Percentiles rank a stretch among this genome's conserved stretches.
These are phyloP conservation scores for Magnolia kwangsiensis DNA, from an alignment of 164 flowering plant species.

Conservation along the genomic window DNA sequence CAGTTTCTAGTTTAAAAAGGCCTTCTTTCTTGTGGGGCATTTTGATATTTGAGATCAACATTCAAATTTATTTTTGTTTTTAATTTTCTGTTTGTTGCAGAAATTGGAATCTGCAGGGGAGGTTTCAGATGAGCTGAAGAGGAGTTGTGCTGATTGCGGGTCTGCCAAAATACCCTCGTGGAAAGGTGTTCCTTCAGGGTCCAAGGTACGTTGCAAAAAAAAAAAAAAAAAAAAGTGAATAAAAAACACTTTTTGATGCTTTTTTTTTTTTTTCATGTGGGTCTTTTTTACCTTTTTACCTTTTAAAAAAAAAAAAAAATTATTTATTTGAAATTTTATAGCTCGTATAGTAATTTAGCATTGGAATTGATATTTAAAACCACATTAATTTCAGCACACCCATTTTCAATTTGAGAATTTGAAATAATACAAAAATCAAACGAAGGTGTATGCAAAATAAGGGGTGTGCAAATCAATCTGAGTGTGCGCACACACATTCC, in stretches of 20 bases:
- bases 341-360: too few relatives aligned
- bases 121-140: conserved; percentile 14
- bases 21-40: background rate
- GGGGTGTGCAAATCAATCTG: background rate
- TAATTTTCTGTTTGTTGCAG: conserved; percentile 13
- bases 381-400: too few relatives aligned
- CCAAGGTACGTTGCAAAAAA: conserved; percentile 36
- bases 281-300: background rate
- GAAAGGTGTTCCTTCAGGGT: conserved; percentile 79
- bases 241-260: background rate
- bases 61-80: background rate
- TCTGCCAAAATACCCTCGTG: conserved; percentile 65
- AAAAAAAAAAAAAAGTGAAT: too few relatives aligned
- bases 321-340: background rate
- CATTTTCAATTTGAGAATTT: too few relatives aligned
- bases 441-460: background rate
- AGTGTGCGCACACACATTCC: too few relatives aligned
- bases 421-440: background rate
- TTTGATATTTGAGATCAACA: background rate
- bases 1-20: background rate
- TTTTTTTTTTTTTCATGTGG: background rate
- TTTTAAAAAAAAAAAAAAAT: too few relatives aligned
- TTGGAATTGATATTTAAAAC: too few relatives aligned
- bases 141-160: conserved; percentile 45
- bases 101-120: conserved; percentile 11